Percentiles rank a stretch among this genome's conserved stretches.
Evolutionary conservation across 192 early-diverging fungal species (phyloP).

Genomic region (Allomyces javanicus): DNA sequence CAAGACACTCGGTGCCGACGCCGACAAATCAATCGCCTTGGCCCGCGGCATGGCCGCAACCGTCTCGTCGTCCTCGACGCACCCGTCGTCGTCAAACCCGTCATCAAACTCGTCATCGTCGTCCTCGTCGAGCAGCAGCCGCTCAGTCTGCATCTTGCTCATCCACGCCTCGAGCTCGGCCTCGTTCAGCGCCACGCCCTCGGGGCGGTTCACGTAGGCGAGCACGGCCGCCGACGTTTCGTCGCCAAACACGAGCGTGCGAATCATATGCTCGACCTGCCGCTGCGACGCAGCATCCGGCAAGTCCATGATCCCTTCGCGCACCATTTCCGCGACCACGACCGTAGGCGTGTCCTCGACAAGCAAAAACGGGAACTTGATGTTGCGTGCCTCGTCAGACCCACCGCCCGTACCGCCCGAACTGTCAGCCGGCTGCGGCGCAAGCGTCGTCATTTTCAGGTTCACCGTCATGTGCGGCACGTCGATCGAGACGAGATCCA

Average conservation of each 20-base stretch:
- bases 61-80: not conserved
- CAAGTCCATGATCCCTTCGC: not conserved
- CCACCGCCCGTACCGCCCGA: not conserved
- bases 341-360: not conserved
- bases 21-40: not conserved
- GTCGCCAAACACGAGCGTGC: not conserved
- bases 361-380: not conserved
- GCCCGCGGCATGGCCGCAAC: not conserved
- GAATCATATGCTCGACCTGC: not conserved
- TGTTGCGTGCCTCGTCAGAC: not conserved
- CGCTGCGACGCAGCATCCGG: not conserved
- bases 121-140: not conserved
- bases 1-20: not conserved
- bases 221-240: not conserved
- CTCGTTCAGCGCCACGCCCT: not conserved
- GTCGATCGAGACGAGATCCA: not conserved
- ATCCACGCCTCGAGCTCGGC: not conserved
- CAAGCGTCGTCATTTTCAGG: not conserved
- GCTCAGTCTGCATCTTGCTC: not conserved
- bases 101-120: no score
- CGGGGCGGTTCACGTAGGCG: not conserved
- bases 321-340: not conserved
- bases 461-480: not conserved
- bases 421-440: no score
- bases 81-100: no score